Percentiles rank a stretch among this genome's conserved stretches.
These are phyloP conservation scores for Candida glucosophila DNA, from an alignment of 1,139 yeast species.

Conservation along the genomic window DNA sequence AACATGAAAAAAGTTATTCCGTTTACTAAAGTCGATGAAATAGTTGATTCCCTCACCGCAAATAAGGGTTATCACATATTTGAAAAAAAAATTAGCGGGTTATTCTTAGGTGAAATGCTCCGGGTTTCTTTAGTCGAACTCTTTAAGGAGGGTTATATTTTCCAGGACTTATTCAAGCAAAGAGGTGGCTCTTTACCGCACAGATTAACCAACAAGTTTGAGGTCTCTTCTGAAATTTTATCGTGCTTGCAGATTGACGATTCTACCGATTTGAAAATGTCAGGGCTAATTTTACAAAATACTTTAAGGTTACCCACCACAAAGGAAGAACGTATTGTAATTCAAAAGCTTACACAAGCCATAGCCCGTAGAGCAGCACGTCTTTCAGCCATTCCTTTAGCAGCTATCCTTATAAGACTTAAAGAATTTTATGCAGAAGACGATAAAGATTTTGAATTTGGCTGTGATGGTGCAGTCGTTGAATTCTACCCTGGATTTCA, in stretches of 20 bases:
- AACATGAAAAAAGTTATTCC: conserved; percentile 68
- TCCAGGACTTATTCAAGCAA: conserved; percentile 41
- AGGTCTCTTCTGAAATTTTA: conserved; percentile 71
- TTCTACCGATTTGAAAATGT: conserved; percentile 57
- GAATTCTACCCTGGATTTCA: conserved; percentile 88
- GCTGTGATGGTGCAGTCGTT: conserved; percentile 91
- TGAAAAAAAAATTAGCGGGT: conserved; percentile 89
- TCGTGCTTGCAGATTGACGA: conserved; percentile 80
- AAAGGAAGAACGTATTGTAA: conserved; percentile 57
- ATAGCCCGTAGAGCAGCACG: conserved; percentile 80
- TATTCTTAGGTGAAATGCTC: conserved; percentile 86
- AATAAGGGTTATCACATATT: conserved; percentile 83
- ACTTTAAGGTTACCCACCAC: conserved; percentile 60
- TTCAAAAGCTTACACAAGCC: conserved; percentile 67
- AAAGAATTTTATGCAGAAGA: conserved; percentile 39
- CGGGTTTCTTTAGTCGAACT: conserved; percentile 67
- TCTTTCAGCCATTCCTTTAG: conserved; percentile 79
- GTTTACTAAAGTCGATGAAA: conserved; percentile 61
- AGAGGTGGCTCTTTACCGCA: conserved; percentile 55
- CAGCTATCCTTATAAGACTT: conserved; percentile 51
- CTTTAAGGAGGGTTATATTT: conserved; percentile 45
- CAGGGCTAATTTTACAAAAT: conserved; percentile 57
- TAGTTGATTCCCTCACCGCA: conserved; percentile 65
- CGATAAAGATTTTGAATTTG: conserved; percentile 72
- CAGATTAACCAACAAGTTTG: conserved; percentile 66